Conservation (phyloP, 2,329 filamentous ascomycete genomes). For the Alternaria alternata region DNA sequence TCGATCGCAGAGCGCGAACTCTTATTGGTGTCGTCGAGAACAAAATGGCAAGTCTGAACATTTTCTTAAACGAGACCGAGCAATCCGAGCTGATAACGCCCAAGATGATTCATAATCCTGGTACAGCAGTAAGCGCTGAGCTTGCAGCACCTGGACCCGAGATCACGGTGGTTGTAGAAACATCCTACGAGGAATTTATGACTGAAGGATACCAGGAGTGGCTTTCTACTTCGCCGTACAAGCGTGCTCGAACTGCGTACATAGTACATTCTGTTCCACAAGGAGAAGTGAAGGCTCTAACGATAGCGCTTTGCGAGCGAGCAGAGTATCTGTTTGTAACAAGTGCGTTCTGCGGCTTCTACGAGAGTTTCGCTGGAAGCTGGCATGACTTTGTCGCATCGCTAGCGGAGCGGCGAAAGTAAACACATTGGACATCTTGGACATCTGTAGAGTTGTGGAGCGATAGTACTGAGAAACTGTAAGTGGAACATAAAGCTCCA, state of each 20-base stretch:
- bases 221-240: conserved; percentile 34
- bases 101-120: conserved; percentile 43
- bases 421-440: background rate
- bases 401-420: conserved; percentile 16
- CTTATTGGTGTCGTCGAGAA: conserved; percentile 14
- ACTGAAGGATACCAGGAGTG: conserved; percentile 34
- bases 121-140: conserved; percentile 31
- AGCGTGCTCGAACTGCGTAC: conserved; percentile 29
- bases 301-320: conserved; percentile 17
- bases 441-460: background rate
- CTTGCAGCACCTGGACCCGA: conserved; percentile 36
- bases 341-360: conserved; percentile 28
- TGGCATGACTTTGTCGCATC: conserved; percentile 34
- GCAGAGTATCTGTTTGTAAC: conserved; percentile 41
- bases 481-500: background rate
- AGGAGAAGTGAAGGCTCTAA: conserved; percentile 22
- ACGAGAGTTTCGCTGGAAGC: conserved; percentile 31
- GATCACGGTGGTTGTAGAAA: conserved; percentile 38
- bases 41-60: conserved; percentile 18
- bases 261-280: conserved; percentile 39
- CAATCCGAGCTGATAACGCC: background rate
- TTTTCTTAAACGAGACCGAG: background rate
- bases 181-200: conserved; percentile 26
- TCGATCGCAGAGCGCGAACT: conserved; percentile 25
- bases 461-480: background rate